These are phyloP conservation scores for Trypanosoma lewisi DNA, from an alignment of 208 protist genomes.

Conservation along the genomic window DNA sequence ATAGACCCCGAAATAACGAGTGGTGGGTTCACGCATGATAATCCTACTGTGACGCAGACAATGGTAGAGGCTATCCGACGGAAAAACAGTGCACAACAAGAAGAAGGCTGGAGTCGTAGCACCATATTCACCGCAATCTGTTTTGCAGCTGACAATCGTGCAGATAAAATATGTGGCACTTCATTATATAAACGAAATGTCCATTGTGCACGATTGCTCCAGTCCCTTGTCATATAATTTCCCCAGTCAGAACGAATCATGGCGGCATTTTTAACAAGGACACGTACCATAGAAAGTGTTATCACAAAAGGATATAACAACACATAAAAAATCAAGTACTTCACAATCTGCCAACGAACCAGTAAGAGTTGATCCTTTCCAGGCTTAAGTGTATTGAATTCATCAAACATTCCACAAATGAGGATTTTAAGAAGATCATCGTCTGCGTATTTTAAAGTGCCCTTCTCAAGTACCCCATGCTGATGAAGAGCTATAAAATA, in stretches of 20 bases:
- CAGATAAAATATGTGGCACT: conserved; percentile 62
- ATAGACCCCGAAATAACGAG: conserved; percentile 62
- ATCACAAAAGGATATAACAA: conserved; percentile 60
- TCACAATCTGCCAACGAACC: conserved; percentile 38
- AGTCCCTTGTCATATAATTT: conserved; percentile 46
- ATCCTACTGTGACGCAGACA: conserved; percentile 41
- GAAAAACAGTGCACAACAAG: conserved; percentile 44
- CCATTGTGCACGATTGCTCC: conserved; percentile 58
- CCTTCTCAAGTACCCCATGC: conserved; percentile 34
- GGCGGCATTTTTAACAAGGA: conserved; percentile 71
- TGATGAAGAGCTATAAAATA: conserved; percentile 69
- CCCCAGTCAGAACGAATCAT: conserved; percentile 59
- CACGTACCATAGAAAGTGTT: conserved; percentile 48
- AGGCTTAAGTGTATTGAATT: conserved; percentile 53
- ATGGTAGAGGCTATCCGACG: conserved; percentile 54
- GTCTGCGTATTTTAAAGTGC: conserved; percentile 48
- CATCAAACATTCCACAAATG: conserved; percentile 65
- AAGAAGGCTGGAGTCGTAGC: conserved; percentile 38
- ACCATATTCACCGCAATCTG: conserved; percentile 59
- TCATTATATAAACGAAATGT: conserved; percentile 86
- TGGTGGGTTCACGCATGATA: conserved; percentile 75
- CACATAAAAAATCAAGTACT: conserved; percentile 42
- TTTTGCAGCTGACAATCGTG: conserved; percentile 45
- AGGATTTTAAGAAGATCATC: conserved; percentile 35
- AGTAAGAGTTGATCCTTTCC: conserved; percentile 34